phyloP scores from a whole-genome alignment of 1,284 basidiomycete species.

The Malassezia slooffiae region DNA sequence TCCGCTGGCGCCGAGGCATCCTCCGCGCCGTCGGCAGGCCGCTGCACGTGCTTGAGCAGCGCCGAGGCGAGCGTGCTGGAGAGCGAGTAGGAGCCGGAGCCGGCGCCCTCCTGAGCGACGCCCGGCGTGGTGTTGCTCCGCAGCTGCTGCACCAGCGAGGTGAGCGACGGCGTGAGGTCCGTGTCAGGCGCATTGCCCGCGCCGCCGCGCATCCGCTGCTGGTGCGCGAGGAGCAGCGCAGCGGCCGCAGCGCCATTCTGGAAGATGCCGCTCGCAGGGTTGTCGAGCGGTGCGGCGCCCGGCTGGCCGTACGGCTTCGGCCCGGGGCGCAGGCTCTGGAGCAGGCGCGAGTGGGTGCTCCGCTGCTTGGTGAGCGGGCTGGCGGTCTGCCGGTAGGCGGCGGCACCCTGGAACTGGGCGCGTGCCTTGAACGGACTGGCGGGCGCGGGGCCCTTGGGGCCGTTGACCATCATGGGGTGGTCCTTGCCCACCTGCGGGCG shows the following conservation, averaged over 20 bases:
- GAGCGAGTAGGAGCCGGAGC: slow-evolving; percentile 22
- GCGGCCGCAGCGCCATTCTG: slow-evolving; percentile 28
- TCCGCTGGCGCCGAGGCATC: neutral
- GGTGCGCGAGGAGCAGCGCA: slow-evolving; percentile 29
- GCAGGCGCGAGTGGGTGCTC: slow-evolving; percentile 10
- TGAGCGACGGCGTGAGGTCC: slow-evolving; percentile 20
- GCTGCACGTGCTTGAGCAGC: slow-evolving; percentile 16
- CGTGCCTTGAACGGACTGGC: slow-evolving; percentile 30
- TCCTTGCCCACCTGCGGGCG: slow-evolving; percentile 30
- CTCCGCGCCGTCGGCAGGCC: neutral
- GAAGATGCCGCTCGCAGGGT: slow-evolving; percentile 37
- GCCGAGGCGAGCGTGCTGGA: slow-evolving; percentile 16
- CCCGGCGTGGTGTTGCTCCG: slow-evolving; percentile 16
- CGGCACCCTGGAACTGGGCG: slow-evolving; percentile 15
- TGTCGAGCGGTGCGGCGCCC: slow-evolving; percentile 31
- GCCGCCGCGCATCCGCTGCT: slow-evolving; percentile 25
- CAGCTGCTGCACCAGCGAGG: slow-evolving; percentile 20
- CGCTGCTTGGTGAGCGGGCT: slow-evolving; percentile 9
- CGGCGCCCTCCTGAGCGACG: slow-evolving; percentile 14
- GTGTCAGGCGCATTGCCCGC: slow-evolving; percentile 19
- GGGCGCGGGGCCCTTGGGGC: slow-evolving; percentile 30
- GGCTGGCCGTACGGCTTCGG: slow-evolving; percentile 33
- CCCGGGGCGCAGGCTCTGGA: slow-evolving; percentile 16
- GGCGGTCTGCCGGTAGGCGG: slow-evolving; percentile 27
- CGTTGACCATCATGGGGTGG: slow-evolving; percentile 34